Percentiles rank a stretch among this genome's conserved stretches.
Evolutionary conservation across 2,329 filamentous ascomycete genomes (phyloP).

Genomic region (Pseudogymnoascus pannorum): DNA sequence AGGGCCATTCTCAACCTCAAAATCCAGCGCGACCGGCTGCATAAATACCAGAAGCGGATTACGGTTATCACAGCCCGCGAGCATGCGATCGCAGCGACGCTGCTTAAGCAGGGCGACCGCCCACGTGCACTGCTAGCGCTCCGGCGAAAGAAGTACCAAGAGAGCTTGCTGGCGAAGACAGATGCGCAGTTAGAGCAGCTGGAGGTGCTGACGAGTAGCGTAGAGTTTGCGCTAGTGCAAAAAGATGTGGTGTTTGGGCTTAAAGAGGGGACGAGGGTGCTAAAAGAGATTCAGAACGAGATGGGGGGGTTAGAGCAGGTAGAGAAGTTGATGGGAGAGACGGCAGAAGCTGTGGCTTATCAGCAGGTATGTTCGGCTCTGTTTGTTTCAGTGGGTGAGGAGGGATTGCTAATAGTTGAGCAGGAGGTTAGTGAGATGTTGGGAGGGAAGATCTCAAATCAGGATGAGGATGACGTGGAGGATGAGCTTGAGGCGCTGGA

Average conservation of each 20-base stretch:
- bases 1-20: conserved; percentile 98
- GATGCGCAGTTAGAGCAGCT: conserved; percentile 91
- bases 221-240: conserved; percentile 94
- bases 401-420: conserved; percentile 10
- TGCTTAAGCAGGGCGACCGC: conserved; percentile 74
- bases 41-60: conserved; percentile 91
- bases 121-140: conserved; percentile 77
- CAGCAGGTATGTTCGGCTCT: conserved; percentile 56
- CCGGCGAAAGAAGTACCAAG: conserved; percentile 93
- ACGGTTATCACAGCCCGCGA: conserved; percentile 78
- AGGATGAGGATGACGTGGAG: conserved; percentile 96
- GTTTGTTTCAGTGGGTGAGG: background rate
- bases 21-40: conserved; percentile 92
- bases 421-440: conserved; percentile 92
- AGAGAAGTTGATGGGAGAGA: conserved; percentile 92
- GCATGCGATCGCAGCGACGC: conserved; percentile 76
- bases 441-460: conserved; percentile 77
- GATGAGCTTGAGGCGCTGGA: conserved; percentile 84
- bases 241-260: conserved; percentile 92
- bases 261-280: conserved; percentile 81
- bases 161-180: conserved; percentile 79
- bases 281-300: conserved; percentile 86
- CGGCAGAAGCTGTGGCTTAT: conserved; percentile 82
- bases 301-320: conserved; percentile 94
- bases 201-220: conserved; percentile 77